Percentiles rank a stretch among this genome's conserved stretches.
Evolutionary conservation across 2,329 filamentous ascomycete species (phyloP).

Genomic region (Nigrospora sphaerica): DNA sequence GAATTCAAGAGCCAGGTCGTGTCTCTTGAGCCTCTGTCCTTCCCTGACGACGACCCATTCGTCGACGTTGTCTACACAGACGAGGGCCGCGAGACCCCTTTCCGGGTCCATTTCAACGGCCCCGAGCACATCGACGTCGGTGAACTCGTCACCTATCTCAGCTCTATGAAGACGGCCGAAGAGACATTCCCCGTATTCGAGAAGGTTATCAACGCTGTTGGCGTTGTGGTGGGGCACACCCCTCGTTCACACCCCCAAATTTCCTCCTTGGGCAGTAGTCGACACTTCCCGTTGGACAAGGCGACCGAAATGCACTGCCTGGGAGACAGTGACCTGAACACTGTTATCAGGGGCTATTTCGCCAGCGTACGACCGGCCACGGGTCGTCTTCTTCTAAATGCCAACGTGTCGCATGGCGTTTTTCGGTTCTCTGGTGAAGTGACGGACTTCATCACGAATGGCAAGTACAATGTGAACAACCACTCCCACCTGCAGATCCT

Average conservation of each 20-base stretch:
- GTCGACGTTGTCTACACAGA: conserved; percentile 29
- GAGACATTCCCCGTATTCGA: conserved; percentile 39
- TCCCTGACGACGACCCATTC: conserved; percentile 23
- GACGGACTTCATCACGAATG: conserved; percentile 21
- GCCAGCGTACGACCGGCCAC: conserved; percentile 47
- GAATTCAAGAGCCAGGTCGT: conserved; percentile 46
- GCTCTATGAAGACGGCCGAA: conserved; percentile 29
- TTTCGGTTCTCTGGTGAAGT: conserved; percentile 36
- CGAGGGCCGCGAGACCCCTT: conserved; percentile 24
- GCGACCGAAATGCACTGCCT: conserved; percentile 18
- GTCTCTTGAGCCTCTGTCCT: conserved; percentile 25
- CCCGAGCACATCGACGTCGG: conserved; percentile 29
- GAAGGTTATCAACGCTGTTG: conserved; percentile 42
- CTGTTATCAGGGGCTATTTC: conserved; percentile 46
- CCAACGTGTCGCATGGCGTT: conserved; percentile 46
- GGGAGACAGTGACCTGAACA: conserved; percentile 20
- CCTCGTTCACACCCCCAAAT: conserved; percentile 28
- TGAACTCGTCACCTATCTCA: conserved; percentile 36
- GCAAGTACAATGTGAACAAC: conserved; percentile 2
- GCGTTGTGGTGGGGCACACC: conserved; percentile 40
- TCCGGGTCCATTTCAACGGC: conserved; percentile 33
- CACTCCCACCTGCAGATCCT: neutral
- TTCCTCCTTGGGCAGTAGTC: conserved; percentile 35
- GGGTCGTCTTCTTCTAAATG: conserved; percentile 46
- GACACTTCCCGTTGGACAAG: conserved; percentile 38